phyloP scores from a whole-genome alignment of 2,329 filamentous ascomycete genomes.

The Verticillium nubilum region DNA sequence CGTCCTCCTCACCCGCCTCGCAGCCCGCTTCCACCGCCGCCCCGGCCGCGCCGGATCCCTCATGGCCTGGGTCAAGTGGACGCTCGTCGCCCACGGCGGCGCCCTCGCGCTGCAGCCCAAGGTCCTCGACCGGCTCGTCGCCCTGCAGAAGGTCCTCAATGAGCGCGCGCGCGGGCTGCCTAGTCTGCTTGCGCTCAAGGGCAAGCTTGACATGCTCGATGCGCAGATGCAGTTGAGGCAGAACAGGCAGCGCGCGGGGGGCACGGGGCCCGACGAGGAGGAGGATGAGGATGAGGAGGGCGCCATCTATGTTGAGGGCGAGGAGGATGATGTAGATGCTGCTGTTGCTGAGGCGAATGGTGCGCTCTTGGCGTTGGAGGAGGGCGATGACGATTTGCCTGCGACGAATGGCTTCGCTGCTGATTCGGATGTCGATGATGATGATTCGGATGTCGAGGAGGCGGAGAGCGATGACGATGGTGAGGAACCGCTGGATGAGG shows the following conservation, averaged over 20 bases:
- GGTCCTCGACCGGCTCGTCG: constrained; percentile 69
- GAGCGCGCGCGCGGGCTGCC: constrained; percentile 79
- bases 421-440: constrained; percentile 53
- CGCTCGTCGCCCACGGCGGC: constrained; percentile 84
- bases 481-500: constrained; percentile 47
- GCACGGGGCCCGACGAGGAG: constrained; percentile 22
- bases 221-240: constrained; percentile 79
- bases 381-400: not conserved
- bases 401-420: constrained; percentile 46
- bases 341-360: not conserved
- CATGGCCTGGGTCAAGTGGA: constrained; percentile 96
- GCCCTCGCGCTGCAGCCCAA: constrained; percentile 84
- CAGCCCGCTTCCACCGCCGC: constrained; percentile 78
- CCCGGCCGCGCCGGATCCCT: constrained; percentile 86
- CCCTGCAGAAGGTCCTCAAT: constrained; percentile 80
- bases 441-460: constrained; percentile 33
- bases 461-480: constrained; percentile 41
- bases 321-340: constrained; percentile 48
- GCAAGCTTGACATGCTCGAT: constrained; percentile 90
- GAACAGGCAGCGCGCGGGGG: constrained; percentile 51
- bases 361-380: not conserved
- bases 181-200: constrained; percentile 81
- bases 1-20: constrained; percentile 73
- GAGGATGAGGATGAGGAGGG: constrained; percentile 54
- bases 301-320: constrained; percentile 83